A percentile compares a stretch with the other conserved stretches of the same genome.
These are phyloP conservation scores for Helminthosporium solani DNA, from an alignment of 2,329 filamentous ascomycete species.

Conservation along the genomic window DNA sequence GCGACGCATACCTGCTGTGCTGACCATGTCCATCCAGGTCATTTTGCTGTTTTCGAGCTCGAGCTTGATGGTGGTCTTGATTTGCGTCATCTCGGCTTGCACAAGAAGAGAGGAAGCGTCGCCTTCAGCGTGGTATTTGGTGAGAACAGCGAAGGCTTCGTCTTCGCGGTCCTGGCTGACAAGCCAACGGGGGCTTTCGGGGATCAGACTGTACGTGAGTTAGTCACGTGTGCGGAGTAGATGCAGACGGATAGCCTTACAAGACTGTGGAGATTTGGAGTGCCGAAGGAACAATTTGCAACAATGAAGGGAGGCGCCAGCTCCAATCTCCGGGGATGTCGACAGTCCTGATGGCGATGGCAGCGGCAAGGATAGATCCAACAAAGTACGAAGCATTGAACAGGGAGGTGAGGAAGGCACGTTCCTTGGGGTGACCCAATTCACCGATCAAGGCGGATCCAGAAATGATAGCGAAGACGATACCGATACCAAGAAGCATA, in stretches of 20 bases:
- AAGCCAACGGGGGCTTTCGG: conserved; percentile 51
- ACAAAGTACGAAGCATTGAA: conserved; percentile 63
- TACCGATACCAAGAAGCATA: conserved; percentile 62
- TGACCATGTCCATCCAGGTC: conserved; percentile 56
- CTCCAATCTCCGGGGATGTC: conserved; percentile 46
- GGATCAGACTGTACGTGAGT: conserved; percentile 28
- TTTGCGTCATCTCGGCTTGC: conserved; percentile 61
- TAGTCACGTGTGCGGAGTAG: neutral
- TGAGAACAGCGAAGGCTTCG: conserved; percentile 37
- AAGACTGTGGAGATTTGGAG: conserved; percentile 44
- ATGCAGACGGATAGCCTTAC: conserved; percentile 13
- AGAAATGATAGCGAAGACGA: conserved; percentile 60
- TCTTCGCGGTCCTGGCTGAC: conserved; percentile 55
- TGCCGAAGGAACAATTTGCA: conserved; percentile 53
- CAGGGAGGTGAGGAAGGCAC: conserved; percentile 59
- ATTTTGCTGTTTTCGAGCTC: conserved; percentile 56
- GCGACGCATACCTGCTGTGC: conserved; percentile 47
- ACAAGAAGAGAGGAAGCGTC: conserved; percentile 43
- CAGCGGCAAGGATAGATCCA: conserved; percentile 52
- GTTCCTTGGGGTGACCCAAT: conserved; percentile 61
- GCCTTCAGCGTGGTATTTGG: conserved; percentile 49
- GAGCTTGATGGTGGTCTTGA: conserved; percentile 57
- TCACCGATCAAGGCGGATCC: conserved; percentile 62
- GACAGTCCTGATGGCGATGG: conserved; percentile 53
- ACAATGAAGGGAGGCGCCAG: conserved; percentile 54